Conservation (phyloP, 345 rosid genomes). For the Mangifera indica region DNA sequence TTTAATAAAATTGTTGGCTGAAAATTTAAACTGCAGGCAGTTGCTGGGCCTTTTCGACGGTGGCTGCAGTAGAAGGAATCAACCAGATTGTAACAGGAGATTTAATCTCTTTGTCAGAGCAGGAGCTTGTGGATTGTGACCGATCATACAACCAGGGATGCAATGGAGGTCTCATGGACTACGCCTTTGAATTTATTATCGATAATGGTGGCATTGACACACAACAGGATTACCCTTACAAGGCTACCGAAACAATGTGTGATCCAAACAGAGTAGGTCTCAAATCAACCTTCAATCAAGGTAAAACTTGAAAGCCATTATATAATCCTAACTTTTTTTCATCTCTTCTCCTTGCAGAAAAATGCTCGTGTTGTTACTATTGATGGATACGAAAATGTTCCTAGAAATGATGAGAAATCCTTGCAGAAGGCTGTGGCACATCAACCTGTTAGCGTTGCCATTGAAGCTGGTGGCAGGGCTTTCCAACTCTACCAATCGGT, state of each 20-base stretch:
- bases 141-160: conserved; percentile 57
- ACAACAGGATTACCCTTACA: conserved; percentile 66
- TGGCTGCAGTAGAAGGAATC: conserved; percentile 76
- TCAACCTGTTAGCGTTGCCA: conserved; percentile 76
- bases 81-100: conserved; percentile 73
- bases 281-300: neutral
- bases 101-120: conserved; percentile 59
- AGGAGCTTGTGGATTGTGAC: conserved; percentile 80
- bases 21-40: conserved; percentile 48
- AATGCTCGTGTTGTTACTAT: conserved; percentile 70
- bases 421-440: conserved; percentile 67
- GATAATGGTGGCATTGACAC: conserved; percentile 68
- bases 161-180: conserved; percentile 79
- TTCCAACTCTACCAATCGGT: conserved; percentile 70
- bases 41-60: conserved; percentile 83
- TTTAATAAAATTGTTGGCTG: too few relatives aligned
- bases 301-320: neutral
- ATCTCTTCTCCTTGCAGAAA: conserved; percentile 37
- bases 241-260: conserved; percentile 44
- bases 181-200: conserved; percentile 61
- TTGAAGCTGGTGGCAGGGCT: conserved; percentile 66
- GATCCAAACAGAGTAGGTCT: conserved; percentile 48
- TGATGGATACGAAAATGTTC: conserved; percentile 70
- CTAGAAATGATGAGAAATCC: conserved; percentile 56
- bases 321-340: neutral